Base-by-base conservation (phyloP, 2,329 filamentous ascomycete genomes). In the Paracamarosporium sp. region DNA sequence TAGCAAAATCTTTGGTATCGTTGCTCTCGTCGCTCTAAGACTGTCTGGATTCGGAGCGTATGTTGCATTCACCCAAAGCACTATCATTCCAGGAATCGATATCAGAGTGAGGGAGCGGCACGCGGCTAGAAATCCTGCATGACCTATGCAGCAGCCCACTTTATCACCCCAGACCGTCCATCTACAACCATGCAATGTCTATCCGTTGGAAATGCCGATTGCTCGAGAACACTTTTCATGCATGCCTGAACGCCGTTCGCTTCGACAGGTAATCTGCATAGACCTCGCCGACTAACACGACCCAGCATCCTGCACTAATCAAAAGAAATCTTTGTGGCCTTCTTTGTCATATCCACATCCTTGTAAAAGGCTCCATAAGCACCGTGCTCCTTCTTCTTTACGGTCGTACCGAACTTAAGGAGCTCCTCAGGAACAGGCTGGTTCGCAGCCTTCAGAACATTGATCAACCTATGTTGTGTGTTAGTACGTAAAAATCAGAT, bases 381-480 rank as follows among this genome's bases (percentile, higher is more conserved):
- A 71, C 93, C 91, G 80, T 99, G 95, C 47, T 88, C 86, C 92
- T 98, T 98, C 87, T 96, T 97, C 87, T 98, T 99, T 51, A 99
- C 95, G 0, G 94, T 98, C 22, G 93, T 96, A 70, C 95, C 95
- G 68, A 97, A 99, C 80, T 96, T 97, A 76, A 98, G 83, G 35
- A 99, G 82, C 25, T 92, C 90, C 41, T 97, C 92, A 2, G 95
- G 95, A 0, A 99, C 92, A 12, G 88, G 85, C 78, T 99, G 95
- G 64, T 92, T 92, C 24, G 95, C 93, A n/a, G 88, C 91, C 79
- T 91, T 96, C 61, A 99, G 86, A 55, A 99, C 93, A 76, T 98
- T 98, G 81, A 98, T 90, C 68, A 99, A 82, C 9, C 90, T 93
- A 67, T 15, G 43, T 33, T n/a, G 40, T 27, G 31, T 25, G 17